These are phyloP conservation scores for Colletotrichum sp. DNA, from an alignment of 2,329 filamentous ascomycete genomes.

Conservation along the genomic window DNA sequence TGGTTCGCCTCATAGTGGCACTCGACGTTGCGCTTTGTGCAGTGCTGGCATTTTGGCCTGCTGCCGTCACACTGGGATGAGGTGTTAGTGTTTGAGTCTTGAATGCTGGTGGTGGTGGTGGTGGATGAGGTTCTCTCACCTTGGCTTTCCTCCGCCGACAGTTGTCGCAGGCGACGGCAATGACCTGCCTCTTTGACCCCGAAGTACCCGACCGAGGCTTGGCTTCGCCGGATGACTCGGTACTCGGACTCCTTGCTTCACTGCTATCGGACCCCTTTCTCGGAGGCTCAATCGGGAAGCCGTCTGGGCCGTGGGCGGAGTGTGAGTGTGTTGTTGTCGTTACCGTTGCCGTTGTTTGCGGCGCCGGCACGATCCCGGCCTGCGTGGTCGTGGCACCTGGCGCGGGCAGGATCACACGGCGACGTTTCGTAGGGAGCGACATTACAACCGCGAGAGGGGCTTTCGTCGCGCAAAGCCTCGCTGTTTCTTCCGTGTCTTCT, in stretches of 20 bases:
- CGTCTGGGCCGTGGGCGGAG: background rate
- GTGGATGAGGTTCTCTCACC: background rate
- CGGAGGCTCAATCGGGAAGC: background rate
- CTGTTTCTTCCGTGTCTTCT: background rate
- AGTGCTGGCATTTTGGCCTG: conserved; percentile 19
- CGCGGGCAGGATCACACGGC: conserved; percentile 14
- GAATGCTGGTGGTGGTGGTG: background rate
- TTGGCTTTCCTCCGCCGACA: conserved; percentile 15
- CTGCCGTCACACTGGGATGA: conserved; percentile 12
- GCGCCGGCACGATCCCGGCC: background rate
- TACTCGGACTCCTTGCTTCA: background rate
- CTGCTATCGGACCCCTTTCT: background rate
- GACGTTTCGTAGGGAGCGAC: conserved; percentile 15
- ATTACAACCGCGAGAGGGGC: background rate
- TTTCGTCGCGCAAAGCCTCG: background rate
- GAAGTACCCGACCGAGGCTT: background rate
- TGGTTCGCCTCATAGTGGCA: conserved; percentile 20
- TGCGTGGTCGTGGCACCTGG: background rate
- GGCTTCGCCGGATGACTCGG: conserved; percentile 1
- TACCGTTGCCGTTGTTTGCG: background rate
- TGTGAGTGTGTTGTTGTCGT: background rate
- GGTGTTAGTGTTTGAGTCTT: background rate
- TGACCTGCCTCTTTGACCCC: conserved; percentile 10
- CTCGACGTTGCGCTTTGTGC: conserved; percentile 7
- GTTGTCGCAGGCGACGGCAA: conserved; percentile 19